phyloP scores from a whole-genome alignment of 2,329 filamentous ascomycete genomes.

The Cercospora berteroae region DNA sequence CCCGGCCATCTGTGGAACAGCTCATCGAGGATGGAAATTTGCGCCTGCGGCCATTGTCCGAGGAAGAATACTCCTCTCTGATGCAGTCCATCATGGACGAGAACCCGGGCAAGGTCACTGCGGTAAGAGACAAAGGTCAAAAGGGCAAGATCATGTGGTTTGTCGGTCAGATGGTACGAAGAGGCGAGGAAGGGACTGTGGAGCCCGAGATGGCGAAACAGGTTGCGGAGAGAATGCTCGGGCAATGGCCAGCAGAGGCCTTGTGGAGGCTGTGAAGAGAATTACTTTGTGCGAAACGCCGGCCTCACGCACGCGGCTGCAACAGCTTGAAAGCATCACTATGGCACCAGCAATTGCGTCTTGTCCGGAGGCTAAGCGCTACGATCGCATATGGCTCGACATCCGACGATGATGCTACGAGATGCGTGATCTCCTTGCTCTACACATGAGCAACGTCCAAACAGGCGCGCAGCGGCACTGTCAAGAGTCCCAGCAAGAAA shows the following conservation, averaged over 20 bases:
- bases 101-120: conserved; percentile 58
- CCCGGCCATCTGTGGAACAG: conserved; percentile 45
- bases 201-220: conserved; percentile 59
- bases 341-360: neutral
- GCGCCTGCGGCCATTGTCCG: conserved; percentile 54
- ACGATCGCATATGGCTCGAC: neutral
- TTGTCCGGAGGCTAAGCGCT: neutral
- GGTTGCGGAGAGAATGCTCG: conserved; percentile 51
- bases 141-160: conserved; percentile 66
- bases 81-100: conserved; percentile 54
- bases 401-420: neutral
- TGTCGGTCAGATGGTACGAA: conserved; percentile 66
- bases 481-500: neutral
- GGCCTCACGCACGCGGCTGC: neutral
- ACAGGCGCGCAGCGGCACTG: neutral
- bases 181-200: conserved; percentile 59
- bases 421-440: too few relatives aligned
- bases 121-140: conserved; percentile 60
- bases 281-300: neutral
- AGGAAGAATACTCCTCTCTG: conserved; percentile 55
- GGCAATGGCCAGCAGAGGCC: neutral
- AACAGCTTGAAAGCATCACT: neutral
- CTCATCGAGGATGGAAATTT: conserved; percentile 60
- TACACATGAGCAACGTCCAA: too few relatives aligned
- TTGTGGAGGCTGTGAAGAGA: neutral